Base-by-base conservation (phyloP, 1,139 yeast genomes). In the Debaryomyces sp. region DNA sequence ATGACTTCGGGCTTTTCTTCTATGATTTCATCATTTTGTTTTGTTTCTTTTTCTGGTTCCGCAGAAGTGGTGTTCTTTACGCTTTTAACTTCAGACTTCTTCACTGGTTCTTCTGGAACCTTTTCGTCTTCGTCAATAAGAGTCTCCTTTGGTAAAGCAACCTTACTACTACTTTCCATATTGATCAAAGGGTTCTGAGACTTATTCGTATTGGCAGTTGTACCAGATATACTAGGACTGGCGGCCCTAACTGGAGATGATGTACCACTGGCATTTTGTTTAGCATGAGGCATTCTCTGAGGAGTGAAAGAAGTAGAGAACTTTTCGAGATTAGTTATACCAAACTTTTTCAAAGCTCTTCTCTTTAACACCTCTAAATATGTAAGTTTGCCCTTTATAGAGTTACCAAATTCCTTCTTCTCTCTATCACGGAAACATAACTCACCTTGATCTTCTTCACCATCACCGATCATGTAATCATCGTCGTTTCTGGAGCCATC, bases 351-450 rank as follows among this genome's bases (percentile, higher is more conserved):
- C 59, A 78, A 69, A 4, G 82, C 73, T 59, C 84, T 71, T 54
- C 70, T 71, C 62, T 78, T 81, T 60, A 80, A 69, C 4, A 80
- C 80, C 44, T 80, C 83, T 51, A 82, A 73, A 59, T 81, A 82
- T 26, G 74, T 67, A 38, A 73, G 63, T 40, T 73, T 70, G 29
- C 69, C 73, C 47, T 63, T 62, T n/a, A 50, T 24, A 6, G 39
- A 32, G 18, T 46, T 48, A 44, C 70, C 62, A 52, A 69, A 68
- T 51, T 68, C 73, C 47, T 66, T 66, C n/a, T 66, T 67, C 43
- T 66, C 71, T 48, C 60, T 57, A 53, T 73, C 78, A 47, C 53
- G 67, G 54, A 64, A 73, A 15, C 57, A 54, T 47, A 73, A 68
- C 51, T 78, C 81, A 24, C 80, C 79, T 56, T 68, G 68, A 44